Percentiles rank a stretch among this genome's conserved stretches.
Evolutionary conservation across 108 stramenopile species (phyloP).

Genomic region (Cyclotella baltica): DNA sequence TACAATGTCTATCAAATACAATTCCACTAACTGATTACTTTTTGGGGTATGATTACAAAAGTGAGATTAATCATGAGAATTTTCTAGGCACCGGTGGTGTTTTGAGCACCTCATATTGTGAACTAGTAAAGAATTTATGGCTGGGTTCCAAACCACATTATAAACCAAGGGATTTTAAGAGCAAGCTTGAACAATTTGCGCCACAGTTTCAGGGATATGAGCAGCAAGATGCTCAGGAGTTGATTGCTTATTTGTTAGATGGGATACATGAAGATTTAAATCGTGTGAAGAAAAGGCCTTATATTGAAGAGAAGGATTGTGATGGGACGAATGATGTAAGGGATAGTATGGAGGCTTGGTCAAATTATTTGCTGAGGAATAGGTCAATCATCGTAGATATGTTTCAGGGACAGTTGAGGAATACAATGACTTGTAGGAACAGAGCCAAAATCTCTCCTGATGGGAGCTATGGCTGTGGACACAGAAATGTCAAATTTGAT

Average conservation of each 20-base stretch:
- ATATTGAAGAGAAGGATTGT: slow-evolving; percentile 87
- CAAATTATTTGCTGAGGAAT: slow-evolving; percentile 86
- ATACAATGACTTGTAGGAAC: slow-evolving; percentile 77
- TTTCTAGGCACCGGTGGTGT: slow-evolving; percentile 84
- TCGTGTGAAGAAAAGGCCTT: slow-evolving; percentile 85
- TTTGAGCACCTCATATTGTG: slow-evolving; percentile 85
- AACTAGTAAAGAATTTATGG: slow-evolving; percentile 90
- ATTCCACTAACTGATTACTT: slow-evolving; percentile 93
- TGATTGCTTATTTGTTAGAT: slow-evolving; percentile 87
- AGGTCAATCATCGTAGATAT: slow-evolving; percentile 91
- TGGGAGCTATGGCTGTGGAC: slow-evolving; percentile 56
- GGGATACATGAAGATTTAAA: slow-evolving; percentile 96
- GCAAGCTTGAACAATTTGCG: slow-evolving; percentile 70
- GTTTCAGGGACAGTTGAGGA: slow-evolving; percentile 96
- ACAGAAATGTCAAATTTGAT: slow-evolving; percentile 88
- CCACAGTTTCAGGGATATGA: slow-evolving; percentile 90
- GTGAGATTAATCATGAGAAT: slow-evolving; percentile 91
- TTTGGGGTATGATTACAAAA: slow-evolving; percentile 77
- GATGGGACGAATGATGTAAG: slow-evolving; percentile 82
- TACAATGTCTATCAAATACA: slow-evolving; percentile 92
- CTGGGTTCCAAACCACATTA: slow-evolving; percentile 52
- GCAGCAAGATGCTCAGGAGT: slow-evolving; percentile 96
- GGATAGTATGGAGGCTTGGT: slow-evolving; percentile 88
- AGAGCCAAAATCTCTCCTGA: slow-evolving; percentile 19
- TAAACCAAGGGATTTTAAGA: slow-evolving; percentile 71